Evolutionary conservation across 805 yeast genomes (phyloP), one percentile per base, ranked within the genome.

Genomic region (Groenewaldozyma tartarivorans): DNA sequence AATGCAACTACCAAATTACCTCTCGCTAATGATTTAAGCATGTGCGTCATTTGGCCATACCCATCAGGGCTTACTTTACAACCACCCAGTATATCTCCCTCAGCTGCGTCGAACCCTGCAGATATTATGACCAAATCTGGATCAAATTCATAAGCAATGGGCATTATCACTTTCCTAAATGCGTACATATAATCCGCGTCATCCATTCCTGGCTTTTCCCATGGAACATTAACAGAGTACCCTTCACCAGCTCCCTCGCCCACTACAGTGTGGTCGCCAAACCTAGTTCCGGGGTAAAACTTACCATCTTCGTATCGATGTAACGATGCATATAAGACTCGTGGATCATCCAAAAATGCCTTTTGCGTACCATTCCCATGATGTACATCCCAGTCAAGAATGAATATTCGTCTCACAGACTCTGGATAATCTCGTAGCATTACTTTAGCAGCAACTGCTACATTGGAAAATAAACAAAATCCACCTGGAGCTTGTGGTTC

Each of bases 361-460:
- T 82, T 81, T 61, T 92, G 98, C 1, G 99, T 92, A 31, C 99
- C 99, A 60, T 92, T 92, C 20, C 99, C 99, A 60, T 92, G 99
- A 62, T 92, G 99, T 36, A 92, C 87, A 61, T 92, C 99, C 99
- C 99, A 92, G 61, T 92, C 99, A 18, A 88, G 55, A 44, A 92
- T 79, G 43, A 86, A 75, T 31, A 92, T 84, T 51, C 74, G 74
- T 47, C 94, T 69, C 4, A 90, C 94, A 20, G 85, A 74, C 53
- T 90, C 96, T 0, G 96, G 95, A 59, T 86, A 90, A 42, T 74
- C 69, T 50, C 78, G 78, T 43, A 92, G 64, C 48, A 88, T 81
- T 44, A 80, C 77, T 54, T 82, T 82, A 15, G 96, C 95, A 2
- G 98, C 97, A 16, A 92, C 96, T 0, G 97, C 96, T 19, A 92